A percentile compares a stretch with the other conserved stretches of the same genome.
Conservation (phyloP, 1,139 yeast genomes). For the Hyphopichia fennica region DNA sequence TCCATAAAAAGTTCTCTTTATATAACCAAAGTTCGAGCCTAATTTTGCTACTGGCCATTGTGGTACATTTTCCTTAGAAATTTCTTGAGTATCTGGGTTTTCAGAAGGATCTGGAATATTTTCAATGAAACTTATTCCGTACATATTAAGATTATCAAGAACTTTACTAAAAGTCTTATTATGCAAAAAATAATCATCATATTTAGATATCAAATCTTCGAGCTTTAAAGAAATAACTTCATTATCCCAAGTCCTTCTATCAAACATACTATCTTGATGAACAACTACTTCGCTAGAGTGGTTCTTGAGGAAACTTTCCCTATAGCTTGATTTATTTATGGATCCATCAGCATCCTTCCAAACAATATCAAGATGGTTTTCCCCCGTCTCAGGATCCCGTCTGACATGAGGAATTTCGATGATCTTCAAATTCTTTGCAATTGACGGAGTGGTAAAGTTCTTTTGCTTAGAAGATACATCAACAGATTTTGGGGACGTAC, state of each 20-base stretch:
- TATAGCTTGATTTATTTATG: conserved; percentile 37
- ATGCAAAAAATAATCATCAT: conserved; percentile 42
- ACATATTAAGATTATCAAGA: conserved; percentile 50
- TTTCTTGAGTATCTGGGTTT: conserved; percentile 9
- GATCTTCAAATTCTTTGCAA: conserved; percentile 25
- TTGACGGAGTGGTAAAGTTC: conserved; percentile 61
- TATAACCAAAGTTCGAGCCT: conserved; percentile 66
- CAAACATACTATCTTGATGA: conserved; percentile 8
- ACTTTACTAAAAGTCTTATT: conserved; percentile 36
- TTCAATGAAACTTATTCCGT: conserved; percentile 60
- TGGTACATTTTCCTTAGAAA: conserved; percentile 27
- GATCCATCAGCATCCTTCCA: conserved; percentile 57
- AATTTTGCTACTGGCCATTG: conserved; percentile 47
- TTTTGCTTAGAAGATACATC: conserved; percentile 64
- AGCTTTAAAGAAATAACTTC: conserved; percentile 15
- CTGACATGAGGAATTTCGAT: conserved; percentile 25
- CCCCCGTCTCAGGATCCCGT: conserved; percentile 17
- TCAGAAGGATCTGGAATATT: conserved; percentile 46
- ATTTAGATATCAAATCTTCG: conserved; percentile 29
- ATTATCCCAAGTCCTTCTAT: conserved; percentile 44
- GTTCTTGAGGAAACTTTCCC: conserved; percentile 46
- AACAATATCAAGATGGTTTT: conserved; percentile 39
- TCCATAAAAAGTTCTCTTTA: conserved; percentile 75
- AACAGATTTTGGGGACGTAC: conserved; percentile 48
- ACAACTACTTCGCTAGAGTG: conserved; percentile 29